Evolutionary conservation across 768 basidiomycete genomes (phyloP).

Genomic region (Leccinum fibrillosum): DNA sequence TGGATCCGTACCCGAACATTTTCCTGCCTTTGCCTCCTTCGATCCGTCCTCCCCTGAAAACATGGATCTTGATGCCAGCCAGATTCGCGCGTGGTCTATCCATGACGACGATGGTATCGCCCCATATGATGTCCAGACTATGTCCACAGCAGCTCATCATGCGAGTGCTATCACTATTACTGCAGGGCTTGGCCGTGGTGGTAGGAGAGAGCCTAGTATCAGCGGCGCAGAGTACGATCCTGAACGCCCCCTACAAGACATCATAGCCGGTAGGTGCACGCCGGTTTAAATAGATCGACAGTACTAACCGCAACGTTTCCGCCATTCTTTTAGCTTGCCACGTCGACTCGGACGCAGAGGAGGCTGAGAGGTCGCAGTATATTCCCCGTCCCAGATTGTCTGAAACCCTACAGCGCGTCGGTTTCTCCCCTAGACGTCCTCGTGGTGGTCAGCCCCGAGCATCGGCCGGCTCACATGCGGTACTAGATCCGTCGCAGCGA

Average conservation of each 20-base stretch:
- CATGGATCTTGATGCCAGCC: slow-evolving; percentile 51
- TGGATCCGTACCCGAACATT: slow-evolving; percentile 53
- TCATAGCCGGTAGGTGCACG: slow-evolving; percentile 54
- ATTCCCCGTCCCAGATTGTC: slow-evolving; percentile 59
- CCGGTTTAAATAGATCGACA: background rate
- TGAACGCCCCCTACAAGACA: slow-evolving; percentile 70
- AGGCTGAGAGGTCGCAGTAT: slow-evolving; percentile 41
- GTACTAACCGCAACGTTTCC: background rate
- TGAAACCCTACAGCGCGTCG: slow-evolving; percentile 66
- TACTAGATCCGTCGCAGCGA: slow-evolving; percentile 13
- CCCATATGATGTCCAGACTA: slow-evolving; percentile 64
- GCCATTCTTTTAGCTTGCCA: slow-evolving; percentile 44
- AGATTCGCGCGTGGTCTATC: slow-evolving; percentile 56
- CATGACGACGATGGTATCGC: slow-evolving; percentile 65
- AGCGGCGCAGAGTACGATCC: slow-evolving; percentile 86
- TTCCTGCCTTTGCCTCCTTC: slow-evolving; percentile 59
- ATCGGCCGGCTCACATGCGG: slow-evolving; percentile 11
- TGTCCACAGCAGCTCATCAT: slow-evolving; percentile 87
- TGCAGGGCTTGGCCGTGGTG: slow-evolving; percentile 62
- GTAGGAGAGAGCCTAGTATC: slow-evolving; percentile 53
- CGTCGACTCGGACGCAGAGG: slow-evolving; percentile 48
- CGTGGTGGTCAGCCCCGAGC: slow-evolving; percentile 41
- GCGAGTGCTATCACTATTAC: slow-evolving; percentile 84
- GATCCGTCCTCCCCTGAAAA: slow-evolving; percentile 54
- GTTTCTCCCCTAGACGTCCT: slow-evolving; percentile 74